Conservation (phyloP, 139 green algal species). For the Edaphochlamys debaryana region DNA sequence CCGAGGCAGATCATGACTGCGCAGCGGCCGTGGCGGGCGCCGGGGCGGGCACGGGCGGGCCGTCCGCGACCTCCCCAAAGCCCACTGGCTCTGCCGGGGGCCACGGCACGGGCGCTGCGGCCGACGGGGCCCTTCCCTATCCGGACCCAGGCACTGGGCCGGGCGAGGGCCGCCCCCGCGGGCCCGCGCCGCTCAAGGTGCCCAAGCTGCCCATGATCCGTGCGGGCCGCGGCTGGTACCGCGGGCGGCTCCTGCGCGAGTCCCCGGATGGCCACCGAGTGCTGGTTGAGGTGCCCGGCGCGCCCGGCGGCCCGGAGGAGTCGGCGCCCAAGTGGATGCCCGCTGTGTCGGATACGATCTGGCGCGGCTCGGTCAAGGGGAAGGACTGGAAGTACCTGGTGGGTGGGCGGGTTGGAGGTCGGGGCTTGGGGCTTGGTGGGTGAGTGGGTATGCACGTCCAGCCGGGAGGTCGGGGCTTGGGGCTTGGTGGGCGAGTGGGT, state of each 20-base stretch:
- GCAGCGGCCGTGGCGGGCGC: background rate
- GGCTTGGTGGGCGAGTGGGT: too few species aligned
- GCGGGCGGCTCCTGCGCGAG: slow-evolving; percentile 20
- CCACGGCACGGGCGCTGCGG: too few species aligned
- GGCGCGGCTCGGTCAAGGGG: slow-evolving; percentile 83
- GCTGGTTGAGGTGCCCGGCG: slow-evolving; percentile 26
- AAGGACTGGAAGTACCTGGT: slow-evolving; percentile 83
- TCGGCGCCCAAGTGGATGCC: slow-evolving; percentile 64
- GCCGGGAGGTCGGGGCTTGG: too few species aligned
- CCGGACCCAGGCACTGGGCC: too few species aligned
- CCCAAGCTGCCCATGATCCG: slow-evolving; percentile 45
- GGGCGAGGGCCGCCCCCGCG: too few species aligned
- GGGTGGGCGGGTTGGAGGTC: slow-evolving; percentile 1
- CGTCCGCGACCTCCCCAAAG: slow-evolving; percentile 14
- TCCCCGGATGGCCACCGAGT: background rate
- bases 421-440: too few species aligned
- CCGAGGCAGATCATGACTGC: slow-evolving; percentile 5
- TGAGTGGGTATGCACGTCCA: too few species aligned
- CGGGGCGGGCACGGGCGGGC: background rate
- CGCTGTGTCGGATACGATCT: slow-evolving; percentile 72
- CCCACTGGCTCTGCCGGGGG: background rate
- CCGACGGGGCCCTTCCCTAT: too few species aligned
- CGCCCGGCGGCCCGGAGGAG: background rate
- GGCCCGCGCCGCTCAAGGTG: slow-evolving; percentile 19
- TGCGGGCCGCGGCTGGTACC: slow-evolving; percentile 15